A percentile compares a stretch with the other conserved stretches of the same genome.
phyloP scores from a whole-genome alignment of 148 eudicot species.

The Fagopyrum tataricum region DNA sequence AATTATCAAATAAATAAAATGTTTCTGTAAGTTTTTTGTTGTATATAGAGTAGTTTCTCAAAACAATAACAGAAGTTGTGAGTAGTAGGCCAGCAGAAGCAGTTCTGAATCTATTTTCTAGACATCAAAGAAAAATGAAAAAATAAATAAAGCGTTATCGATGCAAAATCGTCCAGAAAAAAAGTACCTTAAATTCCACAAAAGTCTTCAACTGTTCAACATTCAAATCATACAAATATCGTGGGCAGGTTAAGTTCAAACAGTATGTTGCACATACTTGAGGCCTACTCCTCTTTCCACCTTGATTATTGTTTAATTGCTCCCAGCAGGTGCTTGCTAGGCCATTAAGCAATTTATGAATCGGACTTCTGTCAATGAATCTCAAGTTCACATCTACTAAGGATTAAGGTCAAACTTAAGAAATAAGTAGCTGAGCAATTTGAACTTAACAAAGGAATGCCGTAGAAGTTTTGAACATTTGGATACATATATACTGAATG shows the following conservation, averaged over 20 bases:
- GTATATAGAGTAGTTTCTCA: neutral
- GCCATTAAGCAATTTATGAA: conserved; percentile 71
- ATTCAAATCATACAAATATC: conserved; percentile 49
- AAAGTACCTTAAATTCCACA: conserved; percentile 80
- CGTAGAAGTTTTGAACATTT: conserved; percentile 1
- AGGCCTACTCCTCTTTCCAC: conserved; percentile 42
- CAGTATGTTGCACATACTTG: conserved; percentile 44
- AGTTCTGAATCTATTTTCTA: neutral
- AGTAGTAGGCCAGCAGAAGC: neutral
- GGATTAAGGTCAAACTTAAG: conserved; percentile 31
- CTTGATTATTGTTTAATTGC: conserved; percentile 29
- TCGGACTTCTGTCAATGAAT: conserved; percentile 66
- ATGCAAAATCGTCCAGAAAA: neutral
- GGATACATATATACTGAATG: conserved; percentile 94
- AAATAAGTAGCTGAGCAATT: neutral
- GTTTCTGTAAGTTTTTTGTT: neutral
- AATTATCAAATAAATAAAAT: neutral
- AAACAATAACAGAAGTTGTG: neutral
- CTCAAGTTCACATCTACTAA: conserved; percentile 73
- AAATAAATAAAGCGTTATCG: neutral
- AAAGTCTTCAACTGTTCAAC: conserved; percentile 61
- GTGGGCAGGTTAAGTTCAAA: conserved; percentile 70
- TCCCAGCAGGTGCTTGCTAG: conserved; percentile 45
- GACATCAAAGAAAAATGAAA: neutral
- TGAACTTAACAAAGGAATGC: neutral